phyloP scores from a whole-genome alignment of 2,329 filamentous ascomycete species.

The Penicillium sumatraense region DNA sequence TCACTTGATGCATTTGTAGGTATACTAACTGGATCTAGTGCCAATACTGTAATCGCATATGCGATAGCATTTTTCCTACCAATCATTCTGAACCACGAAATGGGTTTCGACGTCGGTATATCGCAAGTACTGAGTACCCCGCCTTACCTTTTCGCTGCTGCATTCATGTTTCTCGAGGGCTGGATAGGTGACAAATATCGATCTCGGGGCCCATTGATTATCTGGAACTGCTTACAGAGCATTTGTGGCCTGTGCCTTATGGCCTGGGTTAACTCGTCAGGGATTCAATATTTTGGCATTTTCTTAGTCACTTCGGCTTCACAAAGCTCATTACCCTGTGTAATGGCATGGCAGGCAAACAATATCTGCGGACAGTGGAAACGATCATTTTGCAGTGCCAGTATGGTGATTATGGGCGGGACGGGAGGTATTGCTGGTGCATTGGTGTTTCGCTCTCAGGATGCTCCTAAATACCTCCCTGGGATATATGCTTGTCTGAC shows the following conservation, averaged over 20 bases:
- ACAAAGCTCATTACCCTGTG: slow-evolving; percentile 76
- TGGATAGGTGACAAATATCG: slow-evolving; percentile 71
- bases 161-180: slow-evolving; percentile 64
- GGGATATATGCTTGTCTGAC: slow-evolving; percentile 7
- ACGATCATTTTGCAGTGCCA: slow-evolving; percentile 20
- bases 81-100: slow-evolving; percentile 66
- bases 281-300: slow-evolving; percentile 72
- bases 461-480: slow-evolving; percentile 7
- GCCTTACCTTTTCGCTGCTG: slow-evolving; percentile 67
- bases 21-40: slow-evolving; percentile 11
- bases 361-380: slow-evolving; percentile 25
- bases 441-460: background rate
- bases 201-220: slow-evolving; percentile 68
- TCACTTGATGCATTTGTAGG: background rate
- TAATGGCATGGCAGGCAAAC: slow-evolving; percentile 54
- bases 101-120: slow-evolving; percentile 67
- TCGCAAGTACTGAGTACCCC: slow-evolving; percentile 75
- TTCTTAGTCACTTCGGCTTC: slow-evolving; percentile 75
- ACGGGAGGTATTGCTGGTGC: slow-evolving; percentile 17
- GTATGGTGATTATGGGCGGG: slow-evolving; percentile 15
- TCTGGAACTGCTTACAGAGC: slow-evolving; percentile 68
- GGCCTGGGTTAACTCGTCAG: slow-evolving; percentile 64
- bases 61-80: slow-evolving; percentile 79
- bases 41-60: slow-evolving; percentile 74
- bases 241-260: slow-evolving; percentile 74